phyloP scores from a whole-genome alignment of 2,329 filamentous ascomycete species.

The Aspergillus unguis region DNA sequence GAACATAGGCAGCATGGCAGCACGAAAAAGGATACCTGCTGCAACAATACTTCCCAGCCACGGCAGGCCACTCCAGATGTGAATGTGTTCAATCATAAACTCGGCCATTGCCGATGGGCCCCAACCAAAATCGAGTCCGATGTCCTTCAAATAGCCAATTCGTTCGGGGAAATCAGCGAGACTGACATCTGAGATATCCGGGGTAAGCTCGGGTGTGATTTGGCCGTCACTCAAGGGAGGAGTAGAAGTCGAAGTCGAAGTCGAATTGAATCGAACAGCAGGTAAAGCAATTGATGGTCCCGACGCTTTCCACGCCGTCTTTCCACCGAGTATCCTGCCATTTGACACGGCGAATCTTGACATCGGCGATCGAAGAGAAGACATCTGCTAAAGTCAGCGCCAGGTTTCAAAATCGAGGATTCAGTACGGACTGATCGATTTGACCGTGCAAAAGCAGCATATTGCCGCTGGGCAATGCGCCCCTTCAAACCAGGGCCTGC shows the following conservation, averaged over 20 bases:
- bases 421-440: conserved; percentile 35
- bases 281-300: conserved; percentile 21
- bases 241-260: conserved; percentile 24
- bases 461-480: conserved; percentile 34
- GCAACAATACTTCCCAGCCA: conserved; percentile 77
- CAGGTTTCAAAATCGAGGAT: not conserved
- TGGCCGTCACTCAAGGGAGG: not conserved
- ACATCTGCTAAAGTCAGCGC: conserved; percentile 31
- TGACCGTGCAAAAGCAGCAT: conserved; percentile 27
- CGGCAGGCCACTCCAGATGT: conserved; percentile 70
- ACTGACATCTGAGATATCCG: conserved; percentile 29
- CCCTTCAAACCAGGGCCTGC: conserved; percentile 53
- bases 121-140: conserved; percentile 85
- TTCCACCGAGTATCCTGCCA: conserved; percentile 21
- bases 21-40: conserved; percentile 63
- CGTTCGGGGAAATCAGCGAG: conserved; percentile 64
- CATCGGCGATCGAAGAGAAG: conserved; percentile 31
- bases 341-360: conserved; percentile 21
- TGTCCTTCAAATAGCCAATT: conserved; percentile 75
- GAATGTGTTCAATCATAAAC: conserved; percentile 75
- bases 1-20: conserved; percentile 63
- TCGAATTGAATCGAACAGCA: conserved; percentile 40
- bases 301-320: conserved; percentile 21
- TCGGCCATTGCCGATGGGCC: conserved; percentile 73
- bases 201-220: conserved; percentile 5